Evolutionary conservation across 495 filamentous ascomycete genomes (phyloP).

Genomic region (Glarea lozoyensis): DNA sequence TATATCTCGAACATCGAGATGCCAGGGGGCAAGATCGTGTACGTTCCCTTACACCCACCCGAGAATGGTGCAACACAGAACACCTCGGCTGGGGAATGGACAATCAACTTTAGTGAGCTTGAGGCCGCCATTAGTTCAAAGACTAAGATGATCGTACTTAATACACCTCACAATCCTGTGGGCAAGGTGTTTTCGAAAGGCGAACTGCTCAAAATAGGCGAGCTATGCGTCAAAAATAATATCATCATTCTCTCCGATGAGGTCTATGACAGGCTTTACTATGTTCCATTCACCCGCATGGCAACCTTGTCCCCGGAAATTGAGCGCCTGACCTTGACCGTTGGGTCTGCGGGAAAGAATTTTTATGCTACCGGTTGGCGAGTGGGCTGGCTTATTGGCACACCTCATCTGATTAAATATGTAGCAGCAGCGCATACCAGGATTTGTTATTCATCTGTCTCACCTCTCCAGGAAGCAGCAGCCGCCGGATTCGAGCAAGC

Average conservation of each 20-base stretch:
- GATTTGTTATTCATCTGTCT: slow-evolving; percentile 92
- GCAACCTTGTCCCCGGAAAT: slow-evolving; percentile 84
- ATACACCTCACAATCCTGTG: slow-evolving; percentile 85
- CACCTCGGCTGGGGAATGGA: slow-evolving; percentile 81
- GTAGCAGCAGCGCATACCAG: slow-evolving; percentile 88
- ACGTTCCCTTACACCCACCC: slow-evolving; percentile 90
- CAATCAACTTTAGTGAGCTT: slow-evolving; percentile 73
- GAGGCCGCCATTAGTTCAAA: slow-evolving; percentile 72
- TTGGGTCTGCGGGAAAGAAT: slow-evolving; percentile 93
- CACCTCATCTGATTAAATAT: slow-evolving; percentile 81
- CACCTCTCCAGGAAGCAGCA: slow-evolving; percentile 90
- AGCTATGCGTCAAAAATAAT: slow-evolving; percentile 86
- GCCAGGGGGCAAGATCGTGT: slow-evolving; percentile 89
- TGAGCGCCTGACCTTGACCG: slow-evolving; percentile 78
- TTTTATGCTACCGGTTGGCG: slow-evolving; percentile 98
- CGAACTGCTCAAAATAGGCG: slow-evolving; percentile 79
- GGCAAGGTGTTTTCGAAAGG: slow-evolving; percentile 84
- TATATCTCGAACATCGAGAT: slow-evolving; percentile 98
- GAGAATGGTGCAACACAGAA: slow-evolving; percentile 69
- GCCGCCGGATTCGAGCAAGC: slow-evolving; percentile 92
- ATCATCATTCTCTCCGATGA: slow-evolving; percentile 95
- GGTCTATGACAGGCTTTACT: slow-evolving; percentile 92
- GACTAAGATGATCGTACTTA: slow-evolving; percentile 92
- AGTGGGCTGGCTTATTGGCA: slow-evolving; percentile 90
- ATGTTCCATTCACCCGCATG: slow-evolving; percentile 87